phyloP scores from a whole-genome alignment of 2,329 filamentous ascomycete genomes.

The Arthrobotrys conoides region DNA sequence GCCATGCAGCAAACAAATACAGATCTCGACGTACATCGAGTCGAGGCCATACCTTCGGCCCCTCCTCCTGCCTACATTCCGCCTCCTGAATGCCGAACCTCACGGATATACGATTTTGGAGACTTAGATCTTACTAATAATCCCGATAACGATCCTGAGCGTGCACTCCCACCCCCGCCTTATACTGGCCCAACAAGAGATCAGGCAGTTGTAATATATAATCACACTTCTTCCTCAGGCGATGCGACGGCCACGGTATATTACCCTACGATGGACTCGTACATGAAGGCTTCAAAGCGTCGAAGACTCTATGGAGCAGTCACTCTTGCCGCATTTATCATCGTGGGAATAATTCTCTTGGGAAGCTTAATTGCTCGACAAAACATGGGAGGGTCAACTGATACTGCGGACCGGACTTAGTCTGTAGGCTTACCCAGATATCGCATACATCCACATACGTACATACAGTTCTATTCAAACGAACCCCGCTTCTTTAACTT shows the following conservation, averaged over 20 bases:
- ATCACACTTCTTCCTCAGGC: background rate
- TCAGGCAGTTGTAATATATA: slow-evolving; percentile 21
- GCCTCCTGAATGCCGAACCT: slow-evolving; percentile 49
- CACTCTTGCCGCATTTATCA: slow-evolving; percentile 39
- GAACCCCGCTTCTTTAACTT: background rate
- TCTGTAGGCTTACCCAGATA: background rate
- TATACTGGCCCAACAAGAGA: slow-evolving; percentile 37
- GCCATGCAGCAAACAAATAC: slow-evolving; percentile 9
- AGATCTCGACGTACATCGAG: slow-evolving; percentile 19
- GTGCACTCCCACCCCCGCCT: slow-evolving; percentile 51
- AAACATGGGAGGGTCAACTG: slow-evolving; percentile 6
- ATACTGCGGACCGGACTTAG: background rate
- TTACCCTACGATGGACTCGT: slow-evolving; percentile 48
- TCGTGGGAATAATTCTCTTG: slow-evolving; percentile 50
- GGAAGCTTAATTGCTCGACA: slow-evolving; percentile 45
- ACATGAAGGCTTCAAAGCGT: slow-evolving; percentile 49
- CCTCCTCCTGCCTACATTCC: slow-evolving; percentile 57
- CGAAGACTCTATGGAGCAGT: slow-evolving; percentile 46
- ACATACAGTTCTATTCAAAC: background rate
- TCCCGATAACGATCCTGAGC: slow-evolving; percentile 39
- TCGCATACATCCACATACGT: background rate
- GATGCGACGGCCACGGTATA: slow-evolving; percentile 29
- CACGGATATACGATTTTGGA: slow-evolving; percentile 51
- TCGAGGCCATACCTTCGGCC: slow-evolving; percentile 45
- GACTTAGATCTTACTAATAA: slow-evolving; percentile 24